phyloP scores from a whole-genome alignment of 1,139 yeast species.

The Diutina scorzettiae region DNA sequence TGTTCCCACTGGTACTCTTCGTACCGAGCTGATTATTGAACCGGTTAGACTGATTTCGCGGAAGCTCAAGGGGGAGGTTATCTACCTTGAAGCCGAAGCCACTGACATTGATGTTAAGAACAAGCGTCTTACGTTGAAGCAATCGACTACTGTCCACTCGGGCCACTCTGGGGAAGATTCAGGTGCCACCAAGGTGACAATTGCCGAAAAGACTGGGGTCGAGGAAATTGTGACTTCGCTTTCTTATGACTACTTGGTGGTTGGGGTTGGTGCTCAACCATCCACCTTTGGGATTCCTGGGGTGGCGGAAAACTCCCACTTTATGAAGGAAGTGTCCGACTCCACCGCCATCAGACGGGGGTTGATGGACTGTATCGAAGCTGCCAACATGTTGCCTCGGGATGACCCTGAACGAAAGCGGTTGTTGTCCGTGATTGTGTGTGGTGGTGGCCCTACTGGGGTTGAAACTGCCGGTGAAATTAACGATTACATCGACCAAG shows the following conservation, averaged over 20 bases:
- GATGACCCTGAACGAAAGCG: constrained; percentile 73
- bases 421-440: constrained; percentile 71
- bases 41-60: constrained; percentile 59
- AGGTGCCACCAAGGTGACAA: constrained; percentile 38
- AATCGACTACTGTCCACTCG: constrained; percentile 38
- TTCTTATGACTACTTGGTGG: constrained; percentile 67
- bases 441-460: constrained; percentile 97
- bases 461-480: constrained; percentile 94
- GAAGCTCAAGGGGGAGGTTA: constrained; percentile 65
- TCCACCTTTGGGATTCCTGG: constrained; percentile 92
- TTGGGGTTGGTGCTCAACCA: constrained; percentile 89
- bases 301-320: constrained; percentile 75
- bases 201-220: constrained; percentile 15
- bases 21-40: constrained; percentile 79
- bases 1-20: constrained; percentile 88
- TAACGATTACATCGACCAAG: constrained; percentile 89
- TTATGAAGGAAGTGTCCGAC: constrained; percentile 79
- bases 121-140: constrained; percentile 50
- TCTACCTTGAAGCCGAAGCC: constrained; percentile 86
- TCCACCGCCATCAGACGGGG: constrained; percentile 65
- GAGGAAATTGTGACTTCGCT: constrained; percentile 34
- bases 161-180: constrained; percentile 45
- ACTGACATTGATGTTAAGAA: constrained; percentile 62
- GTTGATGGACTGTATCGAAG: constrained; percentile 72
- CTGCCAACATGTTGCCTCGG: constrained; percentile 64